phyloP scores from a whole-genome alignment of 2,329 filamentous ascomycete genomes.

The Zymoseptoria pseudotritici region DNA sequence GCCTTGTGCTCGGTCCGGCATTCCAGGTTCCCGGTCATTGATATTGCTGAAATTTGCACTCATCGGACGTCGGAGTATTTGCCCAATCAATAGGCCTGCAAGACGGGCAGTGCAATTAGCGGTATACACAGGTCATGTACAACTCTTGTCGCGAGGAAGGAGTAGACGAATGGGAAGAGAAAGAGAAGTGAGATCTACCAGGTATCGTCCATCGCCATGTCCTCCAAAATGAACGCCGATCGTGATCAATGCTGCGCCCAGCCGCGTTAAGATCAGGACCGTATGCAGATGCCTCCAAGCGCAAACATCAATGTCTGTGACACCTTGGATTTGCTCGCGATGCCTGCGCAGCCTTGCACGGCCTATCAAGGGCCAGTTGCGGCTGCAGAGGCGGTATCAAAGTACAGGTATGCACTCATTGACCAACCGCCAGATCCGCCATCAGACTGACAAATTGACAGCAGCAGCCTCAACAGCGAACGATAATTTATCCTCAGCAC shows the following conservation, averaged over 20 bases:
- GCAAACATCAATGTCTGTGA: constrained; percentile 4
- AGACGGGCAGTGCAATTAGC: not conserved
- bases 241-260: not conserved
- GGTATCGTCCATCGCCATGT: not conserved
- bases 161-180: not conserved
- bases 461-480: constrained; percentile 5
- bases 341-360: constrained; percentile 7
- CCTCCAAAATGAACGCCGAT: too few relatives aligned
- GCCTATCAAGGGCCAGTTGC: constrained; percentile 4
- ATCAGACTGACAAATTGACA: not conserved
- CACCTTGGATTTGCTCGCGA: constrained; percentile 9
- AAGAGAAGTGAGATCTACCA: not conserved
- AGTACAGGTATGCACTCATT: constrained; percentile 11
- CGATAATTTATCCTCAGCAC: constrained; percentile 43
- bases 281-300: not conserved
- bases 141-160: not conserved
- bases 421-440: not conserved
- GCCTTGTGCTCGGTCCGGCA: not conserved
- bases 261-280: not conserved
- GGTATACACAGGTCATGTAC: not conserved
- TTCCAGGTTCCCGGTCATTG: not conserved
- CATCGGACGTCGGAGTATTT: not conserved
- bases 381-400: constrained; percentile 7
- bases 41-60: not conserved
- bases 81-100: not conserved